A percentile compares a stretch with the other conserved stretches of the same genome.
Conservation (phyloP, 768 basidiomycete species). For the Lentinula sp. region DNA sequence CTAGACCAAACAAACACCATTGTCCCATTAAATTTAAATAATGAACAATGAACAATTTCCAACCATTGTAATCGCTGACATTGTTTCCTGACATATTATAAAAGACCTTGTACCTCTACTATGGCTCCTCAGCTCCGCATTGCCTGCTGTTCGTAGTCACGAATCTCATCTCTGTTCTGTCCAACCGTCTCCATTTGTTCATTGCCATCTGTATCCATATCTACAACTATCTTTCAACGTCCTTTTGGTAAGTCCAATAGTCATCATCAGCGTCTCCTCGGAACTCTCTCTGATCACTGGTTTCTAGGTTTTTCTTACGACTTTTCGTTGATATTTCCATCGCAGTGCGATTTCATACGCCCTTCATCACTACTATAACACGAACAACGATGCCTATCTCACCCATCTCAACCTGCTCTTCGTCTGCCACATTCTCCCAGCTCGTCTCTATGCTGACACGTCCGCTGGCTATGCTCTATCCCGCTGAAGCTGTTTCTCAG, state of each 20-base stretch:
- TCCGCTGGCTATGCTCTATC: neutral
- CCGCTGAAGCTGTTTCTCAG: neutral
- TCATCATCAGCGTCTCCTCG: neutral
- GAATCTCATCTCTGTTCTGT: neutral
- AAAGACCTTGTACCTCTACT: neutral
- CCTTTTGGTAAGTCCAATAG: neutral
- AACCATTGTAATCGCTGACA: neutral
- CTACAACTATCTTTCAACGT: neutral
- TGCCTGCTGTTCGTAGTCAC: neutral
- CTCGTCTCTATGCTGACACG: neutral
- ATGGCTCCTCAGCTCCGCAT: neutral
- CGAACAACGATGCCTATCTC: neutral
- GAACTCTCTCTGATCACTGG: neutral
- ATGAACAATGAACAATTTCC: neutral
- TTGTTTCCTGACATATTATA: neutral
- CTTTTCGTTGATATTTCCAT: neutral
- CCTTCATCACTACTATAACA: neutral
- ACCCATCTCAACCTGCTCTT: neutral
- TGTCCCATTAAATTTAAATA: neutral
- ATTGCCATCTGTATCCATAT: neutral
- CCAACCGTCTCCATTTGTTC: neutral
- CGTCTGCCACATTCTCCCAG: neutral
- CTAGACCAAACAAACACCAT: neutral
- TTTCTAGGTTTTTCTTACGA: neutral
- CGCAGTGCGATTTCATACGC: neutral